Evolutionary conservation across 2,329 filamentous ascomycete species (phyloP).

Genomic region (Paecilomyces niveus): DNA sequence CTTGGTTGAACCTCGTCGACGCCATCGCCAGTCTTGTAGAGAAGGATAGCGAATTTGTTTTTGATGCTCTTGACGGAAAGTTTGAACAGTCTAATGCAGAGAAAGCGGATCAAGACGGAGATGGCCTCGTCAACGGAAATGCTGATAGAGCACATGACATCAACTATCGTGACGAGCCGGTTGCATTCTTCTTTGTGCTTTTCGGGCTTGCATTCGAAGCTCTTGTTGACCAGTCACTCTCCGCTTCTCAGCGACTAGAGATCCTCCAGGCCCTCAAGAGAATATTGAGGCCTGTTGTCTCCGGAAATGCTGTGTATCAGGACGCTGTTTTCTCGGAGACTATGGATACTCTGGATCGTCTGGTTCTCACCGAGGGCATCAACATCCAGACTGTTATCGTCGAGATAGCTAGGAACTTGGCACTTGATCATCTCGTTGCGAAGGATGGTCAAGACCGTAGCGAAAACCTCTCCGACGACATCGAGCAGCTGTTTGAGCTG

Average conservation of each 20-base stretch:
- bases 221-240: constrained; percentile 70
- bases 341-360: constrained; percentile 87
- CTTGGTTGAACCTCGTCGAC: constrained; percentile 93
- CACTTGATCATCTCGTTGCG: constrained; percentile 84
- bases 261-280: constrained; percentile 90
- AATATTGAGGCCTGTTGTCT: constrained; percentile 88
- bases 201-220: constrained; percentile 97
- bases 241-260: constrained; percentile 71
- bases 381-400: constrained; percentile 89
- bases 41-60: constrained; percentile 95
- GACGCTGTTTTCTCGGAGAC: constrained; percentile 95
- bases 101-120: constrained; percentile 14
- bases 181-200: constrained; percentile 97
- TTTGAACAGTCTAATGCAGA: constrained; percentile 31
- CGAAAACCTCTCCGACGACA: constrained; percentile 86
- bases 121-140: constrained; percentile 11
- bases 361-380: constrained; percentile 83
- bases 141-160: constrained; percentile 61
- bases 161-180: constrained; percentile 95
- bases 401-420: constrained; percentile 83
- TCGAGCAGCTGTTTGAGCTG: constrained; percentile 94
- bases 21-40: constrained; percentile 96
- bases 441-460: constrained; percentile 58
- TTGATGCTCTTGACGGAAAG: constrained; percentile 90
- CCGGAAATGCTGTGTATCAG: constrained; percentile 92